Percentiles rank a stretch among this genome's conserved stretches.
Conservation (phyloP, 2,329 filamentous ascomycete genomes). For the Aplosporella prunicola region DNA sequence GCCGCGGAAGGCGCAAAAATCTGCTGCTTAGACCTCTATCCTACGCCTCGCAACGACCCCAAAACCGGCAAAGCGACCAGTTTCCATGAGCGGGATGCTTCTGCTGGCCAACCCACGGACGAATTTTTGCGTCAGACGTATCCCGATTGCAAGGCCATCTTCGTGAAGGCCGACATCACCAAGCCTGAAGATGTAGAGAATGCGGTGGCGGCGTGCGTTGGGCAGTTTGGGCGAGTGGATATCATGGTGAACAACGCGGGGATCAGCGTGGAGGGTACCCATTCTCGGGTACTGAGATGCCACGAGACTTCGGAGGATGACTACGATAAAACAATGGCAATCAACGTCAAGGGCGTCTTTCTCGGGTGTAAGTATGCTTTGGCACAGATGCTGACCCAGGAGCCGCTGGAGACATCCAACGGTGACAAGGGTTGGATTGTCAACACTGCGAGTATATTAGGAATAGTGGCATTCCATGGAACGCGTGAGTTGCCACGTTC, state of each 20-base stretch:
- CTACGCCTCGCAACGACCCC: conserved; percentile 20
- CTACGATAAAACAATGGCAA: conserved; percentile 27
- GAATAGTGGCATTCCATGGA: conserved; percentile 22
- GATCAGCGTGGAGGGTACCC: conserved; percentile 23
- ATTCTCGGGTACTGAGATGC: conserved; percentile 15
- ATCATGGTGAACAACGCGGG: conserved; percentile 31
- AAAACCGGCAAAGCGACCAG: conserved; percentile 23
- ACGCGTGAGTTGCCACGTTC: conserved; percentile 19
- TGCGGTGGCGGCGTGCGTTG: conserved; percentile 19
- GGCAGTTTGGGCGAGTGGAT: conserved; percentile 24
- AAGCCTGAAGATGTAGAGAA: conserved; percentile 18
- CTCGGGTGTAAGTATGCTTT: conserved; percentile 31
- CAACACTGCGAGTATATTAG: conserved; percentile 29
- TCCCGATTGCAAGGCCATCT: conserved; percentile 17
- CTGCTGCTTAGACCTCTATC: conserved; percentile 23
- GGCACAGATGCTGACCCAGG: conserved; percentile 29
- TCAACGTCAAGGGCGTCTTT: conserved; percentile 31
- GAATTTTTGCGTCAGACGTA: conserved; percentile 15
- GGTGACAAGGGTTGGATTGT: conserved; percentile 30
- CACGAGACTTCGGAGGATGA: conserved; percentile 24
- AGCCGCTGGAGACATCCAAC: conserved; percentile 16
- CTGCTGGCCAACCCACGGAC: conserved; percentile 14
- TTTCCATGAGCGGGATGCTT: conserved; percentile 17
- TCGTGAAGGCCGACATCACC: conserved; percentile 25
- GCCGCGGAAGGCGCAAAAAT: conserved; percentile 16